These are phyloP conservation scores for Thymus quinquecostatus DNA, from an alignment of 257 asterid species.

Conservation along the genomic window DNA sequence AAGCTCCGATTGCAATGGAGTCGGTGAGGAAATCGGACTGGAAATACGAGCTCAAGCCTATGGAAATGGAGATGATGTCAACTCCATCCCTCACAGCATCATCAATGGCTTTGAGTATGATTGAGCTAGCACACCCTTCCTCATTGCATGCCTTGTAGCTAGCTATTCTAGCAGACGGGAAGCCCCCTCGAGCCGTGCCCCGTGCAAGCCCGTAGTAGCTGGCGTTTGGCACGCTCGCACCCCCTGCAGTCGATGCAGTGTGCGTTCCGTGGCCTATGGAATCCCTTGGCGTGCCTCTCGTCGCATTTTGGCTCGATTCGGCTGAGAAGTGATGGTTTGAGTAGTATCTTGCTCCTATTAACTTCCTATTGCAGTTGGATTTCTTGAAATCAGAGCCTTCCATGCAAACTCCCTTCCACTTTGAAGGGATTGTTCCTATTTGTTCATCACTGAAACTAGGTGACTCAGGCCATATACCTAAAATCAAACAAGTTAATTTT, in stretches of 20 bases:
- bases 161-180: conserved; percentile 68
- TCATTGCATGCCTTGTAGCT: conserved; percentile 63
- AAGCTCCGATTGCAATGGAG: conserved; percentile 78
- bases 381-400: conserved; percentile 60
- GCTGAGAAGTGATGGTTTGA: conserved; percentile 29
- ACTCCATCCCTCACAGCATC: conserved; percentile 79
- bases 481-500: background rate
- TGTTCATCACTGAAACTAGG: conserved; percentile 63
- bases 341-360: conserved; percentile 76
- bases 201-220: conserved; percentile 64
- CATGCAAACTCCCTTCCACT: conserved; percentile 88
- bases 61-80: conserved; percentile 68
- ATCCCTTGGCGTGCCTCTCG: conserved; percentile 63
- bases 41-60: conserved; percentile 51
- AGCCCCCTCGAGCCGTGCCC: conserved; percentile 71
- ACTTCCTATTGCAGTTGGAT: conserved; percentile 74
- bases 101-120: conserved; percentile 65
- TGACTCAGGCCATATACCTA: conserved; percentile 92
- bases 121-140: conserved; percentile 56
- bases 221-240: conserved; percentile 50
- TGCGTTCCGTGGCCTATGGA: conserved; percentile 69
- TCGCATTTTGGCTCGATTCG: conserved; percentile 13
- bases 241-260: conserved; percentile 73
- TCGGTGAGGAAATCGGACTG: conserved; percentile 56
- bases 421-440: conserved; percentile 64